These are phyloP conservation scores for Alternaria infectoria DNA, from an alignment of 2,329 filamentous ascomycete species.

Conservation along the genomic window DNA sequence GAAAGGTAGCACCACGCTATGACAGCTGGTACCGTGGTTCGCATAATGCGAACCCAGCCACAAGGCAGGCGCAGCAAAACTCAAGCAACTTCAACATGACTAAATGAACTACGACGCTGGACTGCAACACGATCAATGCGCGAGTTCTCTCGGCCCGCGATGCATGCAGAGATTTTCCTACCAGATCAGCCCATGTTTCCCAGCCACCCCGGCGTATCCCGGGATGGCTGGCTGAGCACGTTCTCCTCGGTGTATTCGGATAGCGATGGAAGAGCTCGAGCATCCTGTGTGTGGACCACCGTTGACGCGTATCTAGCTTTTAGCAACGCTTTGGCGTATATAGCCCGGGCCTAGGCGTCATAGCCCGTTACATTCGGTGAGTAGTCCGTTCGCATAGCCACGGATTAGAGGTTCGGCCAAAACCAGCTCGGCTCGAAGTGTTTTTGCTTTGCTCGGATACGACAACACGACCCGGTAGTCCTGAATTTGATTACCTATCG, in stretches of 20 bases:
- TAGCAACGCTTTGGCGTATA: slow-evolving; percentile 9
- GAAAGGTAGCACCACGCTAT: slow-evolving; percentile 4
- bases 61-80: slow-evolving; percentile 2
- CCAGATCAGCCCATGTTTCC: slow-evolving; percentile 18
- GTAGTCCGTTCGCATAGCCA: slow-evolving; percentile 17
- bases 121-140: slow-evolving; percentile 12
- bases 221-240: slow-evolving; percentile 22
- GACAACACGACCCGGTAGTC: slow-evolving; percentile 1
- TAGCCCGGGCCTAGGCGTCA: slow-evolving; percentile 14
- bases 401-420: slow-evolving; percentile 4
- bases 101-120: slow-evolving; percentile 7
- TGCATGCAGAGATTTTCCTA: slow-evolving; percentile 33
- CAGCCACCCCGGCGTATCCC: slow-evolving; percentile 16
- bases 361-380: slow-evolving; percentile 20
- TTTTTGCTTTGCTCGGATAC: slow-evolving; percentile 7
- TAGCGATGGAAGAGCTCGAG: slow-evolving; percentile 13
- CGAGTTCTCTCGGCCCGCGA: slow-evolving; percentile 27
- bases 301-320: slow-evolving; percentile 20
- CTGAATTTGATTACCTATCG: neutral
- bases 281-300: slow-evolving; percentile 18
- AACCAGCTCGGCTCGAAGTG: slow-evolving; percentile 17
- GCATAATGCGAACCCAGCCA: slow-evolving; percentile 15
- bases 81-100: slow-evolving; percentile 1
- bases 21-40: slow-evolving; percentile 12
- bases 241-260: slow-evolving; percentile 21